These are phyloP conservation scores for Calocybe indica DNA, from an alignment of 768 basidiomycete species.

Conservation along the genomic window DNA sequence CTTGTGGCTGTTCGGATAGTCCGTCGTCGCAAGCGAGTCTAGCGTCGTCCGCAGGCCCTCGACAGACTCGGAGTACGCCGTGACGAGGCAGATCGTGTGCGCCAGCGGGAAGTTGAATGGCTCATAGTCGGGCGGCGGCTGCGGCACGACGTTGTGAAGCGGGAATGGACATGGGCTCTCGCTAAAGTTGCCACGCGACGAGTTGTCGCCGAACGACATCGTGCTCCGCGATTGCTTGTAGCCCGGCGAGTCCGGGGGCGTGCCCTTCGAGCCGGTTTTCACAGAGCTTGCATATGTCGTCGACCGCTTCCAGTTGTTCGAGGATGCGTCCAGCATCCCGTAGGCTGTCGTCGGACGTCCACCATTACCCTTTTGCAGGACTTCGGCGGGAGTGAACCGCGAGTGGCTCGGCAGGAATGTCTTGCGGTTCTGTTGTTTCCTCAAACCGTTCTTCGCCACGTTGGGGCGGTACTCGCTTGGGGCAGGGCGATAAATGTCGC, in stretches of 20 bases:
- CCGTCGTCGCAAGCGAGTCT: conserved; percentile 97
- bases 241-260: conserved; percentile 68
- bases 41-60: conserved; percentile 95
- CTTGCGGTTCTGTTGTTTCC: conserved; percentile 49
- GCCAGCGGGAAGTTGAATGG: conserved; percentile 95
- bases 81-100: conserved; percentile 93
- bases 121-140: conserved; percentile 86
- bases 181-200: conserved; percentile 4
- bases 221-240: conserved; percentile 78
- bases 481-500: conserved; percentile 91
- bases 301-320: conserved; percentile 51
- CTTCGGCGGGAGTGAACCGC: conserved; percentile 72
- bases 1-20: conserved; percentile 98
- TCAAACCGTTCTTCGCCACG: conserved; percentile 66
- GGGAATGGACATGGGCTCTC: conserved; percentile 92
- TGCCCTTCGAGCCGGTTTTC: conserved; percentile 44
- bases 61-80: conserved; percentile 95
- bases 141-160: conserved; percentile 81
- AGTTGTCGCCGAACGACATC: conserved; percentile 45
- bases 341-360: conserved; percentile 55
- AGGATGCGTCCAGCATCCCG: conserved; percentile 56
- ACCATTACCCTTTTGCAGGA: conserved; percentile 42
- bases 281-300: conserved; percentile 44
- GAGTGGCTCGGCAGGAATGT: conserved; percentile 65
- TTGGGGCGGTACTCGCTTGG: conserved; percentile 89